Percentiles rank a stretch among this genome's conserved stretches.
Conservation (phyloP, 768 basidiomycete genomes). For the Exidia glandulosa region DNA sequence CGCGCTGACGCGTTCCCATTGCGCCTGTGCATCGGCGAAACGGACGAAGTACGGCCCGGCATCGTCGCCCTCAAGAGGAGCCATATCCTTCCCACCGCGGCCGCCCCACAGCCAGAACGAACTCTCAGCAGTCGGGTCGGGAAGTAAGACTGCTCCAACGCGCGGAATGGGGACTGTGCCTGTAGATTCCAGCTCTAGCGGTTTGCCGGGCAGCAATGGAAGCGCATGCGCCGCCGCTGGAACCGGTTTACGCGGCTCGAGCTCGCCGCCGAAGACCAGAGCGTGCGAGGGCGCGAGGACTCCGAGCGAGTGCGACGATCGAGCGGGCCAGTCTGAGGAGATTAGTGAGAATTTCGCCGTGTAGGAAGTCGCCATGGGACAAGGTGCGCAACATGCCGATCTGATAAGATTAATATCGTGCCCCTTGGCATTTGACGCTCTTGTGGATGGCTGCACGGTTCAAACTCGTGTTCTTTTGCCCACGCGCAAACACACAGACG, state of each 20-base stretch:
- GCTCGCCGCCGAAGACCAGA: constrained; percentile 34
- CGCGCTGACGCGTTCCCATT: constrained; percentile 22
- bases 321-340: constrained; percentile 7
- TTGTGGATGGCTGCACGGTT: constrained; percentile 20
- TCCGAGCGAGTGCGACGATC: constrained; percentile 33
- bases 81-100: constrained; percentile 30
- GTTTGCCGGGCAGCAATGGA: constrained; percentile 18
- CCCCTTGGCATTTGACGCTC: too few relatives aligned
- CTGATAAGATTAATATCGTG: background rate
- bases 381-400: background rate
- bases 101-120: constrained; percentile 36
- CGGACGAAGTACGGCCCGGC: constrained; percentile 20
- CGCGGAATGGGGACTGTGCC: constrained; percentile 12
- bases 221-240: constrained; percentile 11
- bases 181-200: background rate
- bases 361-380: background rate
- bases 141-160: constrained; percentile 11
- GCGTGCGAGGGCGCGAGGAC: constrained; percentile 18
- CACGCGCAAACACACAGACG: constrained; percentile 27
- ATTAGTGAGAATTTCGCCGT: background rate
- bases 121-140: constrained; percentile 2
- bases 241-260: constrained; percentile 30
- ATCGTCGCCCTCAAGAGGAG: constrained; percentile 20
- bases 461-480: constrained; percentile 46
- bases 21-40: constrained; percentile 5